Base-by-base conservation (phyloP, 140 eudicot species). In the Eryngium alpinum region DNA sequence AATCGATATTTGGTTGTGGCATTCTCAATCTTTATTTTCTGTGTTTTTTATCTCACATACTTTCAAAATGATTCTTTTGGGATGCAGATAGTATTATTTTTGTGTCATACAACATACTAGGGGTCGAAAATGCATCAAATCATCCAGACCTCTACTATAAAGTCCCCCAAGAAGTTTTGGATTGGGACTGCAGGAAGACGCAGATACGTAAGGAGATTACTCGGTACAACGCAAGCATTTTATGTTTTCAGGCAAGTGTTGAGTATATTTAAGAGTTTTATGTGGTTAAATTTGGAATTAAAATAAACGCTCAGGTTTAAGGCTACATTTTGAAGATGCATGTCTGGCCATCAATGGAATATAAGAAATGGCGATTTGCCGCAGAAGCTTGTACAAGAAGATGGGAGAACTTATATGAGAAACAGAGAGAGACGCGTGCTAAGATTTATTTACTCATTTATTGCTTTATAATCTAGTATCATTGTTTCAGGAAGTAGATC, bases 21-120 rank as follows among this genome's bases (percentile, higher is more conserved):
- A 77, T 33, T 21, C 50, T 10, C 56, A 24, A 21, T 25, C 27
- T 49, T 65, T 38, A 52, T 19, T 24, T 77, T 18, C 72, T 22
- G 24, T 24, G 31, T 4, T 29, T 29, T 15, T 31, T 78, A 12
- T 43, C 18, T 24, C 1, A 44, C 59, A 31, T 29, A 32, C 28
- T 65, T 51, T 72, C 57, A 29, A 71, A 16, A 53, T 80, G 21
- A 29, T 9, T 66, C 12, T 11, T 77, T 62, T 12, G 34, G 31
- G 74, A 34, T 87, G 92, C 97, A 94, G 97, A 92, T 78, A 89
- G 81, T 77, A 70, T 92, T 78, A 92, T 92, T 49, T 82, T 94
- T 84, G 85, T 94, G 57, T 94, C 98, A 19, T 94, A 92, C 83
- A 94, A 92, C 88, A 87, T 94, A 83, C 78, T 94, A 83, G 98